Base-by-base conservation (phyloP, 768 basidiomycete species). In the Dentipellis sp. region DNA sequence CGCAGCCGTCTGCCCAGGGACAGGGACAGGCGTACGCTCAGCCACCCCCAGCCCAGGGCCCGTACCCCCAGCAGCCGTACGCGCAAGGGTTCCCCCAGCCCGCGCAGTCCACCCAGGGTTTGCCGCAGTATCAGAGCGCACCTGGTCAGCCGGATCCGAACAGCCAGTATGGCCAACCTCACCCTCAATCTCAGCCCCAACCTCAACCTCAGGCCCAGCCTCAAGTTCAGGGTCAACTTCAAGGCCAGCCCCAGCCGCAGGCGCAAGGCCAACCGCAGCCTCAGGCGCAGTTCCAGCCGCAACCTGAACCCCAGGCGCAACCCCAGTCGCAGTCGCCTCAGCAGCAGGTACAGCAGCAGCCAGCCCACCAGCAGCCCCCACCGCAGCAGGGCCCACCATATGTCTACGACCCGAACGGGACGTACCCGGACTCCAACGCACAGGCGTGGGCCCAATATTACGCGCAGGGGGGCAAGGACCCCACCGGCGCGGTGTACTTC, bases 371-470 rank as follows among this genome's bases (percentile, higher is more conserved):
- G 37, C 60, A 56, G 11, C 76, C 75, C n/a, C 78, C 78, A 9
- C 79, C 79, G 16, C 81, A 3, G 29, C 60, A 56, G 12, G 77
- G 75, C 17, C 78, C 78, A 9, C 79, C 79, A 12, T 81, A 72
- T 55, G 67, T 71, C 9, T 91, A 78, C 64, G 81, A 90, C 60
- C 86, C 88, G 4, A 76, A 73, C 29, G 71, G 74, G 50, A 82
- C 81, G 19, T 93, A 93, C 62, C 69, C 81, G 14, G 90, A 93
- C 66, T 79, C 82, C 54, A 90, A 90, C 59, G 88, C 84, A 19
- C 89, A 91, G 65, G 87, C 86, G 0, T 92, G 90, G 90, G 90
- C 88, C 6, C 79, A 83, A 61, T 93, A 93, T 68, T 92, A 92
- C 65, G 83, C 84, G 0, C 80, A 84, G 57, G 91, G 91, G 22